Base-by-base conservation (phyloP, 352 stramenopile genomes). In the Pythium rhizo-oryzae region DNA sequence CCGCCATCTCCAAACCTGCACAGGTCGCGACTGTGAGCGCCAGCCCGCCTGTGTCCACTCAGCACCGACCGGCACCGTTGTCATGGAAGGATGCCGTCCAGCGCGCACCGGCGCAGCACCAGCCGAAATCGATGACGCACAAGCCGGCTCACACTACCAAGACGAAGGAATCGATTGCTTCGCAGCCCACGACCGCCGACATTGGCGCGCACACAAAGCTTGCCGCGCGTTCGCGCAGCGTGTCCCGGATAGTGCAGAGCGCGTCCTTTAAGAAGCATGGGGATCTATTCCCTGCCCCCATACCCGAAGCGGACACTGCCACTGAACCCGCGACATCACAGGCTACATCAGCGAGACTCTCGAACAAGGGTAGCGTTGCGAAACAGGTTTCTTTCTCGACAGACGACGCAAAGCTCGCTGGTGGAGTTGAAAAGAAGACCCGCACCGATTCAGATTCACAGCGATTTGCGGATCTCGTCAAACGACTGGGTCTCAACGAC, bases 11-110 rank as follows among this genome's bases (percentile, higher is more conserved):
- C n/a, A 71, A 71, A 44, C 47, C 65, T 25, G 59, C 28, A 24
- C 46, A 21, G 55, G n/a, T 24, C 21, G 58, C 56, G 21, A 71
- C 23, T n/a, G 44, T 61, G 44, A 69, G 21, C 46, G 24, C 51
- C n/a, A 69, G 53, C 30, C 49, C 65, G 15, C 53, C 58, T 23
- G 30, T 58, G 44, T 43, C 52, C 3, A 44, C 18, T 19, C 58
- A 59, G 18, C 61, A 70, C 44, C 46, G 56, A 41, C 18, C 66
- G 23, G 25, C 69, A 25, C 71, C 74, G 21, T 44, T 81, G 12
- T 81, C 74, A n/a, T 81, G 74, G 74, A 81, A 77, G 68, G 74
- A 81, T 30, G 74, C 74, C 0, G 74, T 81, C 21, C 66, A 81
- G 33, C 74, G 74, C 24, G 68, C 71, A 11, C 59, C 71, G 0